phyloP scores from a whole-genome alignment of 148 eudicot species.

The Amaranthus hypochondriacus region DNA sequence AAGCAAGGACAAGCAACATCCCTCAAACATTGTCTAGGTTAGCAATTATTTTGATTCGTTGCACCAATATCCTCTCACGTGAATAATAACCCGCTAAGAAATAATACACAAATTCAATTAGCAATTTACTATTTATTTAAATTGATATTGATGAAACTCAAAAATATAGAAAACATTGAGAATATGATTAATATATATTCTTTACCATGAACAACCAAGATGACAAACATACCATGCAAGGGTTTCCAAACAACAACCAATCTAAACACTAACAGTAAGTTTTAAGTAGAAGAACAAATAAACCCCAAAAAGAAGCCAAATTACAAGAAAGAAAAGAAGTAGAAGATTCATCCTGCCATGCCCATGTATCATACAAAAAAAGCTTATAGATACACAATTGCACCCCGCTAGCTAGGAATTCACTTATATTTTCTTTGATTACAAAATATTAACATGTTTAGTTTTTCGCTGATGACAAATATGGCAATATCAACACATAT shows the following conservation, averaged over 20 bases:
- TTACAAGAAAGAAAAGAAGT: neutral
- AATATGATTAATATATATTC: neutral
- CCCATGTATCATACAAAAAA: neutral
- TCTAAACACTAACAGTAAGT: neutral
- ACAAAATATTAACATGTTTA: neutral
- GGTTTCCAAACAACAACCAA: neutral
- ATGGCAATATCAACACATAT: neutral
- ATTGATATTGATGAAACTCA: neutral
- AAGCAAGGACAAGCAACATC: neutral
- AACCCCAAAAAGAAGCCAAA: neutral
- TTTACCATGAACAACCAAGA: neutral
- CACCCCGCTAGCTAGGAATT: neutral
- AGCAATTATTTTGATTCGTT: too few relatives aligned
- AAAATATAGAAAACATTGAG: neutral
- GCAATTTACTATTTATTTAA: too few relatives aligned
- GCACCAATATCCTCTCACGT: too few relatives aligned
- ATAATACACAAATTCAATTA: too few relatives aligned
- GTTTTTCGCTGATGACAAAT: neutral
- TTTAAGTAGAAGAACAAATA: neutral
- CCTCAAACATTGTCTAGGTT: neutral
- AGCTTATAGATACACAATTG: neutral
- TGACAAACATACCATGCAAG: neutral
- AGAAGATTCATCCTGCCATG: neutral
- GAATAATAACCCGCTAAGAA: too few relatives aligned
- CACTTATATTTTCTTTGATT: neutral